Evolutionary conservation across 768 basidiomycete species (phyloP).

Genomic region (Russula sp.): DNA sequence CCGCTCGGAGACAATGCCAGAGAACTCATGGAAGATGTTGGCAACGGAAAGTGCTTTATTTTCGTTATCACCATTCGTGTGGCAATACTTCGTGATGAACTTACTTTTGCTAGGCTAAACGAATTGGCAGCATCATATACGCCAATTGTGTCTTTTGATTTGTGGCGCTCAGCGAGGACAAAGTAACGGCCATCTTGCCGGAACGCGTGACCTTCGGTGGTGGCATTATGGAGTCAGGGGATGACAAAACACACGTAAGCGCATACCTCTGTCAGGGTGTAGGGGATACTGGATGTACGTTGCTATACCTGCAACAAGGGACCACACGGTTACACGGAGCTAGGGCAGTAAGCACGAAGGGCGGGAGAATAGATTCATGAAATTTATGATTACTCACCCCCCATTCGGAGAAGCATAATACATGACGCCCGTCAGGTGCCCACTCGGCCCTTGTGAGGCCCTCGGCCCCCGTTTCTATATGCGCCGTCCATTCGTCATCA

Average conservation of each 20-base stretch:
- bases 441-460: slow-evolving; percentile 84
- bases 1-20: slow-evolving; percentile 72
- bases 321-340: slow-evolving; percentile 86
- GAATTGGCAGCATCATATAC: slow-evolving; percentile 69
- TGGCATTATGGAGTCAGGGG: neutral
- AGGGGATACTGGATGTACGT: slow-evolving; percentile 83
- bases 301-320: slow-evolving; percentile 63
- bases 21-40: slow-evolving; percentile 64
- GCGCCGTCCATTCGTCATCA: slow-evolving; percentile 71
- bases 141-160: slow-evolving; percentile 81
- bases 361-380: neutral
- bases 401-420: slow-evolving; percentile 91
- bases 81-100: slow-evolving; percentile 21
- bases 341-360: slow-evolving; percentile 27
- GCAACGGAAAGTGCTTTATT: slow-evolving; percentile 72
- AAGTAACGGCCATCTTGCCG: slow-evolving; percentile 78
- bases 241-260: neutral
- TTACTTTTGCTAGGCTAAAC: slow-evolving; percentile 67
- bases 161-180: slow-evolving; percentile 80
- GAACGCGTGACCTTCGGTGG: slow-evolving; percentile 59
- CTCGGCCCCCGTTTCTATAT: slow-evolving; percentile 76
- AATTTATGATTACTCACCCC: slow-evolving; percentile 52
- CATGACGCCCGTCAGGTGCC: slow-evolving; percentile 76
- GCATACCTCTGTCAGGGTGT: slow-evolving; percentile 67
- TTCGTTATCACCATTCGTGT: slow-evolving; percentile 6